Conservation (phyloP, 2,329 filamentous ascomycete species). For the Alternaria alternata region DNA sequence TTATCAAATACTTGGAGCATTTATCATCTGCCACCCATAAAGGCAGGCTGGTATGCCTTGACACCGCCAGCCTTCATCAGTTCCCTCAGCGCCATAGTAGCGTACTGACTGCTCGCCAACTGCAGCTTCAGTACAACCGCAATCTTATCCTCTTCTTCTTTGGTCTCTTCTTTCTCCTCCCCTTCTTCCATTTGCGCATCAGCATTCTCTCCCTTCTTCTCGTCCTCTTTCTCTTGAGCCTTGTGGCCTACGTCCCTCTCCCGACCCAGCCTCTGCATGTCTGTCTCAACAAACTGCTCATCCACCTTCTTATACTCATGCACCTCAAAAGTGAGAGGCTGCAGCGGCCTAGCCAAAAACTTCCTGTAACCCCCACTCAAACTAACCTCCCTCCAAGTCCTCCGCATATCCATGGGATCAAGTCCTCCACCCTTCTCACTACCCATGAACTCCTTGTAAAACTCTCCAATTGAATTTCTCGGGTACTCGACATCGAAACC, state of each 20-base stretch:
- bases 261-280: slow-evolving; percentile 72
- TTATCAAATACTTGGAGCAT: not conserved
- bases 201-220: slow-evolving; percentile 19
- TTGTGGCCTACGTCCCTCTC: slow-evolving; percentile 57
- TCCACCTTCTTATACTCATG: slow-evolving; percentile 73
- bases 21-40: slow-evolving; percentile 56
- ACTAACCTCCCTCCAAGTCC: slow-evolving; percentile 85
- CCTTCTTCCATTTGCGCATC: slow-evolving; percentile 28
- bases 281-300: slow-evolving; percentile 89
- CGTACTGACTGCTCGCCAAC: slow-evolving; percentile 81
- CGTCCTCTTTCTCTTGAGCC: slow-evolving; percentile 29
- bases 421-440: slow-evolving; percentile 78
- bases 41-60: slow-evolving; percentile 69
- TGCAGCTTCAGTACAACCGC: slow-evolving; percentile 78
- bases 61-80: slow-evolving; percentile 74
- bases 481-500: slow-evolving; percentile 92
- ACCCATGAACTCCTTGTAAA: slow-evolving; percentile 87
- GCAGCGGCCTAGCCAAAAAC: slow-evolving; percentile 74
- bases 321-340: slow-evolving; percentile 71
- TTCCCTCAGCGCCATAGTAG: slow-evolving; percentile 82
- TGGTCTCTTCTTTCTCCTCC: slow-evolving; percentile 26
- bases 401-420: slow-evolving; percentile 86
- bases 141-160: slow-evolving; percentile 58
- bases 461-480: slow-evolving; percentile 79
- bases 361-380: slow-evolving; percentile 90